Conservation (phyloP, 345 rosid genomes). For the Populus simonii region DNA sequence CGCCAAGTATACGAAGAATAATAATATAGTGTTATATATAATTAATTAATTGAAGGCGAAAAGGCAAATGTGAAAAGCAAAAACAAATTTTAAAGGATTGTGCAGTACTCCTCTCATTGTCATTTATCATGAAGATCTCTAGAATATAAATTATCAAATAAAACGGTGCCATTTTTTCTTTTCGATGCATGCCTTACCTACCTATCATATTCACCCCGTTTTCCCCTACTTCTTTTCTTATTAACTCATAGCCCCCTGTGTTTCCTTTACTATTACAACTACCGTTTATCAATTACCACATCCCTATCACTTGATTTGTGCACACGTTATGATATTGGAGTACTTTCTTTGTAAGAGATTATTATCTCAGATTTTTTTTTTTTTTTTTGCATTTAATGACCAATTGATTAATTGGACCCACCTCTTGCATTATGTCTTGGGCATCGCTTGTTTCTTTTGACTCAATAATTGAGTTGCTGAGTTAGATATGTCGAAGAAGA, state of each 20-base stretch:
- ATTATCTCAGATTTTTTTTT: not conserved
- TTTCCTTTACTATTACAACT: too few species aligned
- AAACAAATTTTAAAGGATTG: not conserved
- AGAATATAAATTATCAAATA: too few species aligned
- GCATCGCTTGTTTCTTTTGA: conserved; percentile 14
- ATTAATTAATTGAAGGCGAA: not conserved
- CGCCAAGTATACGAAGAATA: not conserved
- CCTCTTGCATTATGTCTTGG: conserved; percentile 17
- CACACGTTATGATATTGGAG: not conserved
- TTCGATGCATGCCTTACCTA: not conserved
- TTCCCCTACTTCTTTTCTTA: not conserved
- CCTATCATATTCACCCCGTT: not conserved
- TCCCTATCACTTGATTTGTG: not conserved
- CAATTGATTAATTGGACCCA: conserved; percentile 30
- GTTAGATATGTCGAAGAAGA: conserved; percentile 8
- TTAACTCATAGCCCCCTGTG: too few species aligned
- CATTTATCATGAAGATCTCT: not conserved
- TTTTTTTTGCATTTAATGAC: conserved; percentile 18
- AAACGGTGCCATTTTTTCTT: not conserved
- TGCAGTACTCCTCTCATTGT: not conserved
- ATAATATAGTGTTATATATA: too few species aligned
- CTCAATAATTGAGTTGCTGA: conserved; percentile 36
- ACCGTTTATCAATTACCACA: not conserved
- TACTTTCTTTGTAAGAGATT: not conserved
- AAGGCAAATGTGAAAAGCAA: conserved; percentile 6